These are phyloP conservation scores for Pyrenophora tritici-repentis DNA, from an alignment of 2,329 filamentous ascomycete species.

Conservation along the genomic window DNA sequence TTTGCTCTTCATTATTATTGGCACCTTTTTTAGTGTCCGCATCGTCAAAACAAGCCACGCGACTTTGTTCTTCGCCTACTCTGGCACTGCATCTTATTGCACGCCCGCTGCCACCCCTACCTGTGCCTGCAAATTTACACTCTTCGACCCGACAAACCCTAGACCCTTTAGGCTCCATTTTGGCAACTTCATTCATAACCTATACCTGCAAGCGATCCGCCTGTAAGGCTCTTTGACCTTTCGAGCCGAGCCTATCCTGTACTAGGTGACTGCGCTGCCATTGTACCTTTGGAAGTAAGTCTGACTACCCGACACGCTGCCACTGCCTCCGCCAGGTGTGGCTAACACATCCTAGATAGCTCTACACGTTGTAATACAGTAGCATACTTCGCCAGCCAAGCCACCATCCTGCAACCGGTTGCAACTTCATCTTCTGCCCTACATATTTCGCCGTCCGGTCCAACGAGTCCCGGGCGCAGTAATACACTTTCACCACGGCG, in stretches of 20 bases:
- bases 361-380: conserved; percentile 40
- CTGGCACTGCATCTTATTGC: conserved; percentile 31
- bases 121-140: conserved; percentile 20
- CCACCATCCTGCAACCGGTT: conserved; percentile 33
- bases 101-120: conserved; percentile 27
- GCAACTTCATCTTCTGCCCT: conserved; percentile 41
- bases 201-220: conserved; percentile 25
- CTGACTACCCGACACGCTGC: not conserved
- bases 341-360: conserved; percentile 25
- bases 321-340: not conserved
- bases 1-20: conserved; percentile 48
- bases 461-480: conserved; percentile 59
- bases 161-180: conserved; percentile 3
- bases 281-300: conserved; percentile 41
- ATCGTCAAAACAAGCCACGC: conserved; percentile 40
- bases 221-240: conserved; percentile 34
- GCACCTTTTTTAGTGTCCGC: conserved; percentile 46
- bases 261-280: conserved; percentile 31
- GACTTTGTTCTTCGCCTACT: conserved; percentile 29
- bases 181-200: conserved; percentile 20
- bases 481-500: conserved; percentile 75
- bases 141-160: conserved; percentile 11
- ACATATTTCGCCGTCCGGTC: conserved; percentile 49
- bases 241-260: conserved; percentile 30
- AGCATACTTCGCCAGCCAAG: conserved; percentile 32